Evolutionary conservation across 2,329 filamentous ascomycete species (phyloP).

Genomic region (Aspergillus sp.): DNA sequence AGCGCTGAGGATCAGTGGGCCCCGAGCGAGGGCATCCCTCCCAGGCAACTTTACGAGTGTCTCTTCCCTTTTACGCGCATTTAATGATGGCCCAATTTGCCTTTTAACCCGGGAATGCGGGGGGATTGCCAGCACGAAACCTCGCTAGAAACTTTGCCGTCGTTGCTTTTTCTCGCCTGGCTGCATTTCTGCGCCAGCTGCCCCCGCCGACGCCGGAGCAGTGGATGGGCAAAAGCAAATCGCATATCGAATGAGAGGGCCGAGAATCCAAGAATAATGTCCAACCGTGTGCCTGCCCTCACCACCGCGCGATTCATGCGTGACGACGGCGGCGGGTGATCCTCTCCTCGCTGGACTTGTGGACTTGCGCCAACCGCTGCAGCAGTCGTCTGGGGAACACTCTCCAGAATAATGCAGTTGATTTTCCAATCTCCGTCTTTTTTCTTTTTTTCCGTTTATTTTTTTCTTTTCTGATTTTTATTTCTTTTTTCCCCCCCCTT

Average conservation of each 20-base stretch:
- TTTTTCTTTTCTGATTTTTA: neutral
- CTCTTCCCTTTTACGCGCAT: too few relatives aligned
- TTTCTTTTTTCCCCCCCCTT: neutral
- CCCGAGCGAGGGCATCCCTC: conserved; percentile 13
- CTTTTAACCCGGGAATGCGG: neutral
- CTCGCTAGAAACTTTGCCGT: conserved; percentile 2
- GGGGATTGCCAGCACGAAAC: neutral
- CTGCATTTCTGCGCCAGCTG: neutral
- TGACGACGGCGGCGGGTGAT: conserved; percentile 16
- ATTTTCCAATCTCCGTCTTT: neutral
- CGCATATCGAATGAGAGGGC: conserved; percentile 1
- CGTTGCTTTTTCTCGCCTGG: neutral
- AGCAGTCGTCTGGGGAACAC: neutral
- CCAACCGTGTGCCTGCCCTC: too few relatives aligned
- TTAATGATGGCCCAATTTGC: neutral
- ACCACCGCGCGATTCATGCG: conserved; percentile 1
- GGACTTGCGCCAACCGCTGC: conserved; percentile 2
- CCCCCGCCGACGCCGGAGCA: conserved; percentile 9
- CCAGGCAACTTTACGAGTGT: conserved; percentile 17
- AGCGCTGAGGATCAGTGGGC: conserved; percentile 12
- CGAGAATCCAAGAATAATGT: neutral
- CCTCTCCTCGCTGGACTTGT: conserved; percentile 9
- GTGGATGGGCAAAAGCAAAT: conserved; percentile 7
- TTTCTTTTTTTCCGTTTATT: conserved; percentile 4
- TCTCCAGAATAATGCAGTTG: conserved; percentile 7